These are phyloP conservation scores for Cryphonectria carpinicola DNA, from an alignment of 2,329 filamentous ascomycete genomes.

Conservation along the genomic window DNA sequence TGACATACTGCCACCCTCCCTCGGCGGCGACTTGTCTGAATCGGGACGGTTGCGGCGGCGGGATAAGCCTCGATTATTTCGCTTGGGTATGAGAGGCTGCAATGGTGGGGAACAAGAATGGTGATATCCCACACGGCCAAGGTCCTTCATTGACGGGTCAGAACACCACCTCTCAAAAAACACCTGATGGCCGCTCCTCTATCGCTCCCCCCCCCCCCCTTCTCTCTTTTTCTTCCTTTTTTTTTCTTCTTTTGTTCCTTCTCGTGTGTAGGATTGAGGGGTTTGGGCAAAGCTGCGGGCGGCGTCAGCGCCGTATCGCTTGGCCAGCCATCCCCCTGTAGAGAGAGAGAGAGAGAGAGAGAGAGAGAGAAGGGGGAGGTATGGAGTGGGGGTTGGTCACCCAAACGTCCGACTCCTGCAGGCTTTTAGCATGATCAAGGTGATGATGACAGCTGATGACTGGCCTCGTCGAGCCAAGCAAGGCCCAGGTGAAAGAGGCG, in stretches of 20 bases:
- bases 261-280: neutral
- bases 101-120: conserved; percentile 9
- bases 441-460: conserved; percentile 12
- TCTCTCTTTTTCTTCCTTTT: too few species aligned
- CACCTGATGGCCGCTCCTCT: conserved; percentile 4
- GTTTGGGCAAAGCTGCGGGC: neutral
- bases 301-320: neutral
- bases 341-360: too few species aligned
- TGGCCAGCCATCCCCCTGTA: too few species aligned
- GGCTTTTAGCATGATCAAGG: neutral
- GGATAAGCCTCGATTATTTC: conserved; percentile 26
- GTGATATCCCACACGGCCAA: neutral
- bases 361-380: too few species aligned
- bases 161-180: conserved; percentile 8
- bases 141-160: conserved; percentile 12
- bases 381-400: neutral
- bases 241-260: too few species aligned
- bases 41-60: conserved; percentile 16
- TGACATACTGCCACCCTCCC: neutral
- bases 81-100: conserved; percentile 28
- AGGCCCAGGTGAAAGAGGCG: neutral
- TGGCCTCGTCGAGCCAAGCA: neutral
- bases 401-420: neutral
- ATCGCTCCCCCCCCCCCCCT: too few species aligned
- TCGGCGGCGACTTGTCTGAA: conserved; percentile 17